phyloP scores from a whole-genome alignment of 2,329 filamentous ascomycete species.

The Trichoderma sp. region DNA sequence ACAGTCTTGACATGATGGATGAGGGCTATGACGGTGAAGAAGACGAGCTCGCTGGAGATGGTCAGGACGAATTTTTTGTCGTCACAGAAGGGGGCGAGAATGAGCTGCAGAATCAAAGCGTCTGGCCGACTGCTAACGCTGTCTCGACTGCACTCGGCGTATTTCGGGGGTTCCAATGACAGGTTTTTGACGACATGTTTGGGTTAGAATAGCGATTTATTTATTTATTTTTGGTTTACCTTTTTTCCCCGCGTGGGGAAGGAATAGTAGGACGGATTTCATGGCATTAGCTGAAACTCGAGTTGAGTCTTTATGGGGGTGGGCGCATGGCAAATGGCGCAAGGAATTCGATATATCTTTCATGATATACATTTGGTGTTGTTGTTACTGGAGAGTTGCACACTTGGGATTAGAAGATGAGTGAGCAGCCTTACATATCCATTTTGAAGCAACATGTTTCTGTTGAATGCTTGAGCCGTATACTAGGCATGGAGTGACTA shows the following conservation, averaged over 20 bases:
- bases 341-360: background rate
- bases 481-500: background rate
- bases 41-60: constrained; percentile 11
- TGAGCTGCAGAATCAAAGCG: background rate
- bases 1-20: constrained; percentile 1
- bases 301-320: background rate
- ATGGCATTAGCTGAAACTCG: background rate
- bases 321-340: background rate
- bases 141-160: constrained; percentile 5
- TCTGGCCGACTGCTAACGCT: background rate
- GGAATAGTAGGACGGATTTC: background rate
- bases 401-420: background rate
- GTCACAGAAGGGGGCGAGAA: constrained; percentile 30
- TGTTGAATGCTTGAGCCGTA: background rate
- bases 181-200: background rate
- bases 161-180: background rate
- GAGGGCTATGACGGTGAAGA: background rate
- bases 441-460: background rate
- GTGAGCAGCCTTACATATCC: background rate
- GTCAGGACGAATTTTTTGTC: constrained; percentile 33
- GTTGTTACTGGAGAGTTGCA: background rate
- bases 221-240: background rate
- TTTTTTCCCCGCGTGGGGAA: background rate
- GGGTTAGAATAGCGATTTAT: background rate
- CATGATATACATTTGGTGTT: background rate